Base-by-base conservation (phyloP, 192 early-diverging fungal genomes). In the Coemansia asiatica region DNA sequence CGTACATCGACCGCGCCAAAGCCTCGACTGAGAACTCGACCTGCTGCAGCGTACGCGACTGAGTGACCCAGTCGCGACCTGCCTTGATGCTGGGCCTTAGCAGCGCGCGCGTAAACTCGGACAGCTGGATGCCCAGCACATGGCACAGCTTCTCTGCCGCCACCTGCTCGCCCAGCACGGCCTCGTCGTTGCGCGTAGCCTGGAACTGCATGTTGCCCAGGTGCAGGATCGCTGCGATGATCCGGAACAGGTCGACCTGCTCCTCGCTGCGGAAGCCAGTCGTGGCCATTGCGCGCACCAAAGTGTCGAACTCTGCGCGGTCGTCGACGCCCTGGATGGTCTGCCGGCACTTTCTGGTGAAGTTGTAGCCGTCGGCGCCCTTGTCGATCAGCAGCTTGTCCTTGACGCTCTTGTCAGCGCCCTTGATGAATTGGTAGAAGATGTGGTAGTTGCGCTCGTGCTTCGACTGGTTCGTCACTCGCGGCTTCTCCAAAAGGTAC, bases 401-500 rank as follows among this genome's bases (percentile, higher is more conserved):
- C 72, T 92, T 94, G 19, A 90, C 67, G 35, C 89, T 88, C 26
- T 83, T 65, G 7, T 85, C 66, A 15, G 90, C 94, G 18, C 93
- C 94, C 66, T 90, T 94, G 74, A 99, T 79, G n/a, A 99, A 79
- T 79, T 99, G 97, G 82, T 99, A 99, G 77, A 98, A 99, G 22
- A 99, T 85, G 70, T 99, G 97, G 67, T 96, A 99, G 73, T 95
- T 97, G 69, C 97, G 82, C 79, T 99, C 97, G 50, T 91, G 90
- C 12, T 87, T 68, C 4, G 93, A 91, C 76, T 96, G 97, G 67
- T 89, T 90, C 13, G 95, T 95, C 1, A 99, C 94, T 33, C 97
- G 85, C 15, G 96, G 96, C 76, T 98, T 99, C 76, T 99, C 97
- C 47, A 99, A 84, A 35, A 99, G 85, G 73, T 99, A 99, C 80